Base-by-base conservation (phyloP, 768 basidiomycete species). In the Suillus variegatus region DNA sequence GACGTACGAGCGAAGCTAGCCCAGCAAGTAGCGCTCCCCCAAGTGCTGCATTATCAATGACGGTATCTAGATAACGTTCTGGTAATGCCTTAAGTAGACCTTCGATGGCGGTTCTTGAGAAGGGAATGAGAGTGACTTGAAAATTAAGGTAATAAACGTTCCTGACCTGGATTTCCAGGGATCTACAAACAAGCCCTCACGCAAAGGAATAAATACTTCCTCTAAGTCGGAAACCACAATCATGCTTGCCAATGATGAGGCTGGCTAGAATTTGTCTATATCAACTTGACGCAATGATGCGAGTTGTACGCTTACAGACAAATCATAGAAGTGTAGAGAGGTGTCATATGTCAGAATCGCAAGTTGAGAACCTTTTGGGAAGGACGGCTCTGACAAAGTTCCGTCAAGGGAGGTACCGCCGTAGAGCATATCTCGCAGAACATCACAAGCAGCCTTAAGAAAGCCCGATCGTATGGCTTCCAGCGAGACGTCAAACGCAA, bases 191-290 rank as follows among this genome's bases (percentile, higher is more conserved):
- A 96, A 80, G 3, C 89, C 91, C 6, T 82, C 78, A 22, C 81
- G 80, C 28, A 94, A 75, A 0, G 97, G 97, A 2, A 92, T 76
- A 76, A 96, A 99, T 22, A 95, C 88, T 63, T 99, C 97, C n/a
- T 94, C 91, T 44, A 99, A 78, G 73, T 99, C 97, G 1, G 92
- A 80, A 10, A 98, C 85, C 52, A 99, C 86, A 52, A 96, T 81
- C 82, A 96, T 90, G 43, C 83, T 82, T 2, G 86, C 82, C 69
- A 82, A 79, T 43, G 77, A 73, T 85, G 80, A 71, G 81, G 77
- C 82, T 84, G 66, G 66, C 57, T 62, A 67, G 43, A 56, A 57
- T 62, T 65, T 76, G 60, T 74, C 62, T 69, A 74, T 41, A 65
- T 60, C 46, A 63, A 64, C 65, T 60, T 66, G 41, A 60, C 43